Base-by-base conservation (phyloP, 2,329 filamentous ascomycete genomes). In the Hypoxylon sp. region DNA sequence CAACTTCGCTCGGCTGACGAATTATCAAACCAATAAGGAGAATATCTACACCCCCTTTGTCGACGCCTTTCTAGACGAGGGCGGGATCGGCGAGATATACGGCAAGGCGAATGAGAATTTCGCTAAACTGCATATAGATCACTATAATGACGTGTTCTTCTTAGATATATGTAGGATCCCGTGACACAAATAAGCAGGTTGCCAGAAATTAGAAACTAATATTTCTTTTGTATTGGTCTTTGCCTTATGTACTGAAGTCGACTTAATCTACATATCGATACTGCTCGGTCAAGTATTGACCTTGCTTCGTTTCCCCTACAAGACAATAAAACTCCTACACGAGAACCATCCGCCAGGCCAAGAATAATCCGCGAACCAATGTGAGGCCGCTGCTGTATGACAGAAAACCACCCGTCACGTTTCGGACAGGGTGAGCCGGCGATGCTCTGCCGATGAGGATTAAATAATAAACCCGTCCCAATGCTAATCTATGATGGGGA, bases 181-280 rank as follows among this genome's bases (percentile, higher is more conserved):
- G n/a, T 19, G n/a, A n/a, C 39, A 44, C 17, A 19, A 17, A 53
- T 42, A 39, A 26, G 17, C 13, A 44, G 17, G 29, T 17, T 53
- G n/a, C n/a, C 24, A 48, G n/a, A 46, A 39, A 11, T 46, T 66
- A 66, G 29, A 57, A 59, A 51, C 10, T 63, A 33, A 10, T 44
- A 61, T 39, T 56, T 24, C 54, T n/a, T 47, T 57, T 57, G 56
- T 56, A 57, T 63, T 68, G 46, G 9, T 52, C 35, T 33, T 26
- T 63, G 64, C 9, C 37, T 61, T 47, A 64, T 65, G 33, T 59
- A 68, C 58, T 55, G 39, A 58, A 57, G 42, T 58, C 53, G 57
- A 42, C 35, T 37, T 62, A 55, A 68, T 65, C 62, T 70, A 70
- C 39, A 51, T 57, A 63, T 29, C 24, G 5, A 56, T 70, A n/a